Evolutionary conservation across 2,329 filamentous ascomycete species (phyloP), one percentile per base, ranked within the genome.

Genomic region (Aaosphaeria pasadenensis): DNA sequence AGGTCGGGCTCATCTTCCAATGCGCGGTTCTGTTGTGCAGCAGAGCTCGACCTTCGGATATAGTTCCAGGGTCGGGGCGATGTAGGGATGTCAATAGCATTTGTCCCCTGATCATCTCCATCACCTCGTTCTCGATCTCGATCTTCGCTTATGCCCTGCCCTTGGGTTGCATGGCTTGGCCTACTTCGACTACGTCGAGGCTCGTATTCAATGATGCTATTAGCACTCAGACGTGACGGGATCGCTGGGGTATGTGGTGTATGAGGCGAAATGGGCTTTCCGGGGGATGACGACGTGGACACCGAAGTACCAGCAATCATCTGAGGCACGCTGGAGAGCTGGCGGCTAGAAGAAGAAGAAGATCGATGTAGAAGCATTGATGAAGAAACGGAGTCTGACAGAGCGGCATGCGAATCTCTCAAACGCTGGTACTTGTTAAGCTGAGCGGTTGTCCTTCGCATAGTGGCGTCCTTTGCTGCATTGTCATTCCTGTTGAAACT

Each of bases 211-310:
- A 85, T 84, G 51, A 94, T 89, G 44, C 89, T 94, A 63, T 95
- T 91, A 53, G 94, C 90, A 63, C 90, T 95, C 24, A 99, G 75
- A n/a, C 94, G 83, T 6, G 91, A 96, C 17, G 92, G 92, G 30
- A 97, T 90, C 7, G 91, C 91, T 4, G 94, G 94, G 0, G 91
- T 95, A 63, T 97, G 91, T 1, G 91, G 90, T 0, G 89, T 96
- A 63, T 92, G 90, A 7, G 88, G 91, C 3, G 90, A 96, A 13
- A 95, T 81, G 0, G 91, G 89, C 61, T 96, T 96, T 48, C 75
- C 89, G 1, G 91, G 91, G 7, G 91, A 96, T 1, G 91, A 92
- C 1, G 89, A 92, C 7, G 86, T 86, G 4, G 91, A 96, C 55
- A 90, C 77, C 0, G 88, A 90, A 4, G 86, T 87, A 6, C 79